phyloP scores from a whole-genome alignment of 345 rosid genomes.

The Luvunga scandens region DNA sequence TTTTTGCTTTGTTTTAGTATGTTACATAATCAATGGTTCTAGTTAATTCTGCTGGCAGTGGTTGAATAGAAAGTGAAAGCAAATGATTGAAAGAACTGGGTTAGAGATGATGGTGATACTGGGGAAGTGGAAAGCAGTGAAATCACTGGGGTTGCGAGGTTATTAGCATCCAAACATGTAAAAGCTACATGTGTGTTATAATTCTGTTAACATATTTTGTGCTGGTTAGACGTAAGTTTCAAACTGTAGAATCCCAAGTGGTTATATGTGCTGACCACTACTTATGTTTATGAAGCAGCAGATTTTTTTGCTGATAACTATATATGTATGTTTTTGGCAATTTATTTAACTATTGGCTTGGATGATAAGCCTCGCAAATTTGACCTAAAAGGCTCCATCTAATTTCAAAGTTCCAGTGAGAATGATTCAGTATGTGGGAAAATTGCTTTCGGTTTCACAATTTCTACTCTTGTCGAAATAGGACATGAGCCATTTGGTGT shows the following conservation, averaged over 20 bases:
- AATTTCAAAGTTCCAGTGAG: neutral
- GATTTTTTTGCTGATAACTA: neutral
- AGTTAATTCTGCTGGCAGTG: constrained; percentile 17
- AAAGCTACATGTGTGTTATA: constrained; percentile 17
- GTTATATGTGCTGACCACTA: constrained; percentile 2
- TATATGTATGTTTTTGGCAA: neutral
- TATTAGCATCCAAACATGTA: constrained; percentile 18
- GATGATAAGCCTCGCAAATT: neutral
- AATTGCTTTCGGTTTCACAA: no score
- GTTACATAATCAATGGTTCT: neutral
- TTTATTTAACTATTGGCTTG: neutral
- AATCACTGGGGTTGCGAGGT: neutral
- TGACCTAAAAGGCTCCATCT: neutral
- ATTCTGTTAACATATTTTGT: constrained; percentile 12
- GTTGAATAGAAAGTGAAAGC: constrained; percentile 5
- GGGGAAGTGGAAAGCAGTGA: neutral
- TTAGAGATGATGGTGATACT: neutral
- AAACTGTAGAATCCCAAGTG: constrained; percentile 9
- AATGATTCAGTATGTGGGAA: neutral
- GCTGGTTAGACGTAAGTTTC: constrained; percentile 21
- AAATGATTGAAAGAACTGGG: constrained; percentile 4
- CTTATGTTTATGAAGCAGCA: neutral
- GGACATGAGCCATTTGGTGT: no score
- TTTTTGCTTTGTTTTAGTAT: neutral
- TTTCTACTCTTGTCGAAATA: no score